Conservation (phyloP, 2,329 filamentous ascomycete genomes). For the Ceratocystis harringtonii region DNA sequence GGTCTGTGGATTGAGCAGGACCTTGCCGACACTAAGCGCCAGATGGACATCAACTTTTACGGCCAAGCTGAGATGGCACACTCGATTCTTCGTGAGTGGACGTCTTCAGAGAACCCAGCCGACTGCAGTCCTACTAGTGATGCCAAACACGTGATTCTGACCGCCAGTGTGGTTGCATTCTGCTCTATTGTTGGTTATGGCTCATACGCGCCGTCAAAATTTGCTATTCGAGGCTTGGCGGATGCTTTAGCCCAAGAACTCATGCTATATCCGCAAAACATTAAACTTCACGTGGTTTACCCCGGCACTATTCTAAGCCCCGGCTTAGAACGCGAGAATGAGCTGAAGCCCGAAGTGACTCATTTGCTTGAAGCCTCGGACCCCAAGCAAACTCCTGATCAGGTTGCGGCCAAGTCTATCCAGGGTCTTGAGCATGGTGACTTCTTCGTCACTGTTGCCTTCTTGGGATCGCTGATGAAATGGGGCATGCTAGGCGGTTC, state of each 20-base stretch:
- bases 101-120: slow-evolving; percentile 26
- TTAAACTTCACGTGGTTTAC: slow-evolving; percentile 68
- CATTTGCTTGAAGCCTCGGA: slow-evolving; percentile 70
- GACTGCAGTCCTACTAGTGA: slow-evolving; percentile 26
- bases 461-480: slow-evolving; percentile 58
- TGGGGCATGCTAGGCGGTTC: slow-evolving; percentile 41
- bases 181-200: slow-evolving; percentile 68
- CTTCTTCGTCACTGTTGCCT: slow-evolving; percentile 62
- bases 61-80: slow-evolving; percentile 76
- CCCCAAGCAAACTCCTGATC: slow-evolving; percentile 59
- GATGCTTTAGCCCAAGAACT: slow-evolving; percentile 76
- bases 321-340: slow-evolving; percentile 61
- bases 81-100: slow-evolving; percentile 61
- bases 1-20: slow-evolving; percentile 64
- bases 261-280: slow-evolving; percentile 67
- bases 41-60: slow-evolving; percentile 92
- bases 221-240: slow-evolving; percentile 65
- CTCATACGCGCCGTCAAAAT: slow-evolving; percentile 72
- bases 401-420: slow-evolving; percentile 58
- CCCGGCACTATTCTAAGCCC: slow-evolving; percentile 71
- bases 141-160: slow-evolving; percentile 70
- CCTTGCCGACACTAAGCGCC: slow-evolving; percentile 48
- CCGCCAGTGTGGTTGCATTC: slow-evolving; percentile 61
- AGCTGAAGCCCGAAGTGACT: slow-evolving; percentile 66
- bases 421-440: slow-evolving; percentile 64